Percentiles rank a stretch among this genome's conserved stretches.
Evolutionary conservation across 495 filamentous ascomycete genomes (phyloP).

Genomic region (Terfezia boudieri): DNA sequence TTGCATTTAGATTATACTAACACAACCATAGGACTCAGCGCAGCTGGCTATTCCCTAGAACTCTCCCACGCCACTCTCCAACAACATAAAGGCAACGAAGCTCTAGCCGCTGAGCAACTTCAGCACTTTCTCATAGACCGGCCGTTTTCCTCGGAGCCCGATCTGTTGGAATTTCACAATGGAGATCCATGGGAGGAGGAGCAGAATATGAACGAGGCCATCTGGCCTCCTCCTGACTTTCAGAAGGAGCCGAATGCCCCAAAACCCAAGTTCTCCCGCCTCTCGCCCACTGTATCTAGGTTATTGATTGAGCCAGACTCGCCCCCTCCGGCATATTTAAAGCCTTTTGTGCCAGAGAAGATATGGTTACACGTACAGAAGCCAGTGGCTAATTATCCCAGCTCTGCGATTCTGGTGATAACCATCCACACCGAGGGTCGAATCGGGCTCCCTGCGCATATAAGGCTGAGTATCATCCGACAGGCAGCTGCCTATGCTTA

Average conservation of each 20-base stretch:
- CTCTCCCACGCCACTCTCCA: conserved; percentile 57
- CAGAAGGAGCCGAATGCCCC: background rate
- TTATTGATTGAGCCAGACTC: background rate
- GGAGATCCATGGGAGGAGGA: conserved; percentile 60
- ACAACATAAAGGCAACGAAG: conserved; percentile 44
- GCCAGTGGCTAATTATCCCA: conserved; percentile 39
- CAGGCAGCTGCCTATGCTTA: conserved; percentile 45
- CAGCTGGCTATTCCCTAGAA: conserved; percentile 64
- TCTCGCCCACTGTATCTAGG: background rate
- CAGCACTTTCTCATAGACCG: conserved; percentile 38
- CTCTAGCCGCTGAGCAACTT: conserved; percentile 51
- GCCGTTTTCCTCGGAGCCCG: conserved; percentile 3
- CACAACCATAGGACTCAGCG: conserved; percentile 27
- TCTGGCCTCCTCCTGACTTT: conserved; percentile 30
- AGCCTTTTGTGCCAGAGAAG: conserved; percentile 1
- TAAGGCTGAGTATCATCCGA: conserved; percentile 70
- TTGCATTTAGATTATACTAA: background rate
- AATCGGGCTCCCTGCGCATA: conserved; percentile 56
- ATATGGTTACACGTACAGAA: conserved; percentile 8
- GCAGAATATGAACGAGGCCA: conserved; percentile 52
- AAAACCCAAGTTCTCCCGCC: background rate
- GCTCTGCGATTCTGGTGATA: conserved; percentile 43
- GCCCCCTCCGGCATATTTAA: background rate
- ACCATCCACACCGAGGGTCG: conserved; percentile 32
- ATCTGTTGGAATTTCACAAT: conserved; percentile 11